Evolutionary conservation across 805 yeast species (phyloP), one percentile per base, ranked within the genome.

Genomic region (Spathaspora hagerdaliae): DNA sequence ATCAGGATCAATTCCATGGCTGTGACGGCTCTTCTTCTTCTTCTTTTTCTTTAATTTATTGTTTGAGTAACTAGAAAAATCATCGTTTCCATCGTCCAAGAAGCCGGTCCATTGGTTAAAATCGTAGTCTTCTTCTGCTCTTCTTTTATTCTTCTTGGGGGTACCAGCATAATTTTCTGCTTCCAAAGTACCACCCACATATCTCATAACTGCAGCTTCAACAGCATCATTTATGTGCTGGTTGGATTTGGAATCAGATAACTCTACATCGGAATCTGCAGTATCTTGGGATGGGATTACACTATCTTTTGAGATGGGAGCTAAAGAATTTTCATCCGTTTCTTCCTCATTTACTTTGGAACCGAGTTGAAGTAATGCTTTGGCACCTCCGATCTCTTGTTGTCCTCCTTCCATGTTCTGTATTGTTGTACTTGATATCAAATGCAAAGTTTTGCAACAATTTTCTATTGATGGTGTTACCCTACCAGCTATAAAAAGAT

Each of bases 191-290:
- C 83, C 85, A 14, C 85, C 88, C 11, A 85, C 92, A 53, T 79
- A 78, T 45, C 78, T 75, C 79, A 85, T 73, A 13, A 86, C 90
- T 0, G 90, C 94, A 13, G 86, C 94, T 55, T 85, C 94, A 2
- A 85, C 94, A 11, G 79, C 81, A 46, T 71, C 76, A 41, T 66
- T 71, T 31, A 71, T 57, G 52, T 68, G 74, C 48, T 69, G 73
- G 49, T 63, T 63, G 11, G 64, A 60, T 8, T 63, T 61, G 35
- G 64, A 64, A 13, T 59, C 56, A n/a, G 53, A 59, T 6, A 45
- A 32, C 19, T 53, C 57, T 10, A 44, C 47, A 32, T 40, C 52
- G 12, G 51, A 48, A 8, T 50, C 43, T 13, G 49, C 57, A 10
- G 43, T 43, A 7, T 36, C 44, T 24, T 43, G 12, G 44, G 41